Evolutionary conservation across 345 rosid species (phyloP), one percentile per base, ranked within the genome.

Genomic region (Eucalyptus cladocalyx): DNA sequence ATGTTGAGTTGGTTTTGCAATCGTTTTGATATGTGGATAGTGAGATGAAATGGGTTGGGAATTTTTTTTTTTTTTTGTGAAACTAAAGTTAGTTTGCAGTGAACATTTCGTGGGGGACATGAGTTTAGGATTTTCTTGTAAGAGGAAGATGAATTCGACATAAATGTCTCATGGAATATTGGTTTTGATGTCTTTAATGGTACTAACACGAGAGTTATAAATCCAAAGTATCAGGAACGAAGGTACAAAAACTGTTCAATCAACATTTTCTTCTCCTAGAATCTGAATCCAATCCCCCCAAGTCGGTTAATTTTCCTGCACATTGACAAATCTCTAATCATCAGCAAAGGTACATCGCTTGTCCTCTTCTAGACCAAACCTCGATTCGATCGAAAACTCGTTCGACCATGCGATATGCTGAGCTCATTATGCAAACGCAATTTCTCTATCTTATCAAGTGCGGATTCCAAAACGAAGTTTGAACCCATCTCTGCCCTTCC

Each of bases 11-110:
- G 17, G 1, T 60, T 28, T 60, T 6, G 16, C 3, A 28, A 2
- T 60, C 4, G 2, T 28, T 60, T 28, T 13, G 2, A 56, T 8
- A 28, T 6, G 1, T 5, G 4, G 0, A 4, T 0, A 60, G 0
- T 13, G 32, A 11, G 17, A 60, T 6, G 9, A 62, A 28, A 62
- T 6, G 8, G 1, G 34, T 28, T 0, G 0, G 28, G 8, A 11
- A 1, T 58, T 0, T 11, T 5, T 1, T 53, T 7, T 6, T 17
- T 50, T 16, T 50, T 2, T 2, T 0, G 2, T 3, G 32, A 62
- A 13, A 13, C 3, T 3, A 37, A 72, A 72, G 26, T 34, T 69
- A 5, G 42, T 69, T 69, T 69, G 2, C 14, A 18, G 4, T 5
- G 24, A 69, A 69, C 13, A 6, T 69, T 9, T 10, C 24, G 2